Conservation (phyloP, 208 protist species). For the Histomonas meleagridis region DNA sequence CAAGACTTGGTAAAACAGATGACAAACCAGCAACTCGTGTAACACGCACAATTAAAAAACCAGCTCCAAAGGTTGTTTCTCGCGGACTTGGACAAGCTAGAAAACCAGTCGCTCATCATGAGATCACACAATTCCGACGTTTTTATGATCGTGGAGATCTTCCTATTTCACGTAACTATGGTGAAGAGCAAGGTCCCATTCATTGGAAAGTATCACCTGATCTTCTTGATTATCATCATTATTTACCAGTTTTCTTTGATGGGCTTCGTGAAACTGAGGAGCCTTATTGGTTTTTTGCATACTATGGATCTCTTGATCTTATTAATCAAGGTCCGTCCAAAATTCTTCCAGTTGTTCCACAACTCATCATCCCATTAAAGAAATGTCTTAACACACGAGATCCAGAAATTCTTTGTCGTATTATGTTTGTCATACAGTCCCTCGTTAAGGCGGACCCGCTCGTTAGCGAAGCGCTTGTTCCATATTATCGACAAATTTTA, state of each 20-base stretch:
- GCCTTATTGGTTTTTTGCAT: constrained; percentile 83
- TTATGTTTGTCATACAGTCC: constrained; percentile 82
- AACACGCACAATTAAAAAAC: background rate
- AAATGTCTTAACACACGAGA: constrained; percentile 85
- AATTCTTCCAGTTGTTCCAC: constrained; percentile 87
- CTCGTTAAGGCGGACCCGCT: constrained; percentile 77
- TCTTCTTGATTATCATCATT: constrained; percentile 94
- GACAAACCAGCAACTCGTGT: background rate
- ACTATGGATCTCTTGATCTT: constrained; percentile 47
- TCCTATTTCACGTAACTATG: constrained; percentile 79
- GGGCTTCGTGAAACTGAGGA: constrained; percentile 84
- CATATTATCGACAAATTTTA: constrained; percentile 94
- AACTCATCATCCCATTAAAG: constrained; percentile 95
- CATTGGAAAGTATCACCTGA: constrained; percentile 85
- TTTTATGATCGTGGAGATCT: constrained; percentile 93
- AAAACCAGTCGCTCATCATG: background rate
- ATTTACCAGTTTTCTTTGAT: constrained; percentile 95
- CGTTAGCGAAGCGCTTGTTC: constrained; percentile 84
- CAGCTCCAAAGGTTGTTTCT: background rate
- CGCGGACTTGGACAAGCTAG: background rate
- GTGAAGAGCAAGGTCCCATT: constrained; percentile 68
- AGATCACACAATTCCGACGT: constrained; percentile 74
- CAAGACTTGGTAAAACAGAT: constrained; percentile 5
- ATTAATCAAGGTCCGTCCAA: constrained; percentile 70
- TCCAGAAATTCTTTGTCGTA: constrained; percentile 73